A percentile compares a stretch with the other conserved stretches of the same genome.
Evolutionary conservation across 192 early-diverging fungal genomes (phyloP).

Genomic region (Polychytrium aggregatum): DNA sequence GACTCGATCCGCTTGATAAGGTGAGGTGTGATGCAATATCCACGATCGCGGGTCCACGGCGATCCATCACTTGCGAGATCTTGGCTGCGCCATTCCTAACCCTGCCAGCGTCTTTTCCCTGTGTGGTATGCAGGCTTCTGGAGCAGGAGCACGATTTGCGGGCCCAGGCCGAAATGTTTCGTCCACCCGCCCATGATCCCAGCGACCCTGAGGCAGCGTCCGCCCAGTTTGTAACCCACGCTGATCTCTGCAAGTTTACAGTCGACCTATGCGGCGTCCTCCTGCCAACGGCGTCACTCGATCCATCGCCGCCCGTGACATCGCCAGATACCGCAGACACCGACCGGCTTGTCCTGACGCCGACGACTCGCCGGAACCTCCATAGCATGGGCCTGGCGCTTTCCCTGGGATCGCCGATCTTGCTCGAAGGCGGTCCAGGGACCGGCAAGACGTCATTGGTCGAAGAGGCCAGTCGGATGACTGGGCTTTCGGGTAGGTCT

Average conservation of each 20-base stretch:
- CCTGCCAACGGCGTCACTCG: constrained; percentile 23
- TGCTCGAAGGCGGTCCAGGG: constrained; percentile 77
- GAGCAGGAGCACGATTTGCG: constrained; percentile 1
- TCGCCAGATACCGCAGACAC: neutral
- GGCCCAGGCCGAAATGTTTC: constrained; percentile 7
- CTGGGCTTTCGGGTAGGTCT: constrained; percentile 31
- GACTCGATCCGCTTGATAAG: too few species aligned
- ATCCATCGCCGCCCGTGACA: constrained; percentile 3
- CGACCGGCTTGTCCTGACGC: constrained; percentile 57
- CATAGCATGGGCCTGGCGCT: constrained; percentile 72
- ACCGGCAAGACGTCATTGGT: constrained; percentile 84
- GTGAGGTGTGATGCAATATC: too few species aligned
- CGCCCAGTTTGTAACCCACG: constrained; percentile 2
- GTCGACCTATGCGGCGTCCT: constrained; percentile 62
- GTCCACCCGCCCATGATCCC: neutral
- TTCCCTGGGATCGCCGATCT: constrained; percentile 74
- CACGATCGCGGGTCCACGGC: too few species aligned
- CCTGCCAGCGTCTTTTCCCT: too few species aligned
- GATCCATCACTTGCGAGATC: too few species aligned
- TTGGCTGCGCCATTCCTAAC: too few species aligned
- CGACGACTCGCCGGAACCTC: constrained; percentile 64
- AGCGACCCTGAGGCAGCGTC: neutral
- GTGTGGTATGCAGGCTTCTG: neutral
- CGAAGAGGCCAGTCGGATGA: constrained; percentile 70
- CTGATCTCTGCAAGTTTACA: neutral